A percentile compares a stretch with the other conserved stretches of the same genome.
Evolutionary conservation across 768 basidiomycete species (phyloP).

Genomic region (Glaciozyma antarctica): DNA sequence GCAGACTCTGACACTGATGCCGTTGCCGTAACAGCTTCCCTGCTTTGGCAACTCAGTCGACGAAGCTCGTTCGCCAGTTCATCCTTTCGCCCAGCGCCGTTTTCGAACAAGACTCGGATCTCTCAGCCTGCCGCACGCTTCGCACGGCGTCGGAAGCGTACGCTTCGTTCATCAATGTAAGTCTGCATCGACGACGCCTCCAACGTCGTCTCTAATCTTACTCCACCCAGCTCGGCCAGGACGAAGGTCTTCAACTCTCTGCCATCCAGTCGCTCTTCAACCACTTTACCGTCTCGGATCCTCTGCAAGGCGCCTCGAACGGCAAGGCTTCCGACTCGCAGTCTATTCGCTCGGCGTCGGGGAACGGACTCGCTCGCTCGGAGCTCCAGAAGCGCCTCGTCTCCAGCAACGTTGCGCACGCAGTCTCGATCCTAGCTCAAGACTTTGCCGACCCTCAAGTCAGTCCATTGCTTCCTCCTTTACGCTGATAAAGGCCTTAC

Average conservation of each 20-base stretch:
- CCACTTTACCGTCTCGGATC: slow-evolving; percentile 62
- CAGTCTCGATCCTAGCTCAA: neutral
- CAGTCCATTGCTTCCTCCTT: neutral
- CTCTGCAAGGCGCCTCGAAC: neutral
- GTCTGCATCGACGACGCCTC: neutral
- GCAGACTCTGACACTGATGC: neutral
- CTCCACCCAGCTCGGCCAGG: slow-evolving; percentile 45
- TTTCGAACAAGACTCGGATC: slow-evolving; percentile 71
- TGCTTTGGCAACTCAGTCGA: slow-evolving; percentile 62
- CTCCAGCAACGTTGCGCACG: slow-evolving; percentile 5
- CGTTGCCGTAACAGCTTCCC: slow-evolving; percentile 60
- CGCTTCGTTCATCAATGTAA: slow-evolving; percentile 60
- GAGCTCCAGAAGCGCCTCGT: neutral
- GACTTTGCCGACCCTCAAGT: neutral
- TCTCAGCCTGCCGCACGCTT: slow-evolving; percentile 63
- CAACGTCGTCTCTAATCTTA: neutral
- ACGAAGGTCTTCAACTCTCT: slow-evolving; percentile 82
- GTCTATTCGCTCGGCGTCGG: neutral
- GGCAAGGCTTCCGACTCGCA: neutral
- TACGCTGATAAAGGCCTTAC: neutral
- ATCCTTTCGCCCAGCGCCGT: slow-evolving; percentile 77
- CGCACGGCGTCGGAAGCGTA: slow-evolving; percentile 81
- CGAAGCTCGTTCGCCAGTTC: slow-evolving; percentile 70
- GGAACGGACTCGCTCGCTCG: neutral
- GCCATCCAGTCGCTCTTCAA: slow-evolving; percentile 95